Conservation (phyloP, 2,329 filamentous ascomycete species). For the Amauroascus verrucosus region DNA sequence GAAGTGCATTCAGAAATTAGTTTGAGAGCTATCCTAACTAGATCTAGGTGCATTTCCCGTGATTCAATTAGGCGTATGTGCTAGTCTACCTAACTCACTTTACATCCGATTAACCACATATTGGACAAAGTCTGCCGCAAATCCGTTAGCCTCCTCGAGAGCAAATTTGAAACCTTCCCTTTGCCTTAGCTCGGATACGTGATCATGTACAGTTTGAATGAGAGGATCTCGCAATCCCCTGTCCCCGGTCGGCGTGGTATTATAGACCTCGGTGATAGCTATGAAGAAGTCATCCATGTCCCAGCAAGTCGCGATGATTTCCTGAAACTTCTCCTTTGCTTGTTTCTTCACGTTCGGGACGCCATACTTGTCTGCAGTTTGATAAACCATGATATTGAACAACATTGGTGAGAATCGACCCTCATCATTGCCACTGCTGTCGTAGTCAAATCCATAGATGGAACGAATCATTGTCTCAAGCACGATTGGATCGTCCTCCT, state of each 20-base stretch:
- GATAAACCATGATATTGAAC: slow-evolving; percentile 21
- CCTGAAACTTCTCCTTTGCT: slow-evolving; percentile 19
- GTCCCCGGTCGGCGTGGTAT: not conserved
- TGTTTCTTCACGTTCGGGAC: slow-evolving; percentile 18
- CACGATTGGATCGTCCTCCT: not conserved
- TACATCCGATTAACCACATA: too few relatives aligned
- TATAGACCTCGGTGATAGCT: not conserved
- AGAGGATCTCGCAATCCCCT: not conserved
- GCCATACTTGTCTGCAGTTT: slow-evolving; percentile 22
- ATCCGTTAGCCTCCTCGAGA: not conserved
- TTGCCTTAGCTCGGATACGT: not conserved
- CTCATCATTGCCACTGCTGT: not conserved
- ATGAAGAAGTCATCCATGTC: slow-evolving; percentile 18
- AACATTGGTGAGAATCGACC: slow-evolving; percentile 17
- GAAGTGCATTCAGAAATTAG: too few relatives aligned
- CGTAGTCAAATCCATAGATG: not conserved
- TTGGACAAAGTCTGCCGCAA: not conserved
- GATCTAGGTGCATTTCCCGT: too few relatives aligned
- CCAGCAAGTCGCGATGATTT: slow-evolving; percentile 17
- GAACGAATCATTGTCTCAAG: not conserved
- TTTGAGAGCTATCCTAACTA: too few relatives aligned
- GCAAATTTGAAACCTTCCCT: not conserved
- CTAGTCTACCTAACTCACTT: too few relatives aligned
- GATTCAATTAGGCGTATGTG: too few relatives aligned
- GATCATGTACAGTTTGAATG: not conserved